These are phyloP conservation scores for Andrographis paniculata DNA, from an alignment of 305 asterid genomes.

Conservation along the genomic window DNA sequence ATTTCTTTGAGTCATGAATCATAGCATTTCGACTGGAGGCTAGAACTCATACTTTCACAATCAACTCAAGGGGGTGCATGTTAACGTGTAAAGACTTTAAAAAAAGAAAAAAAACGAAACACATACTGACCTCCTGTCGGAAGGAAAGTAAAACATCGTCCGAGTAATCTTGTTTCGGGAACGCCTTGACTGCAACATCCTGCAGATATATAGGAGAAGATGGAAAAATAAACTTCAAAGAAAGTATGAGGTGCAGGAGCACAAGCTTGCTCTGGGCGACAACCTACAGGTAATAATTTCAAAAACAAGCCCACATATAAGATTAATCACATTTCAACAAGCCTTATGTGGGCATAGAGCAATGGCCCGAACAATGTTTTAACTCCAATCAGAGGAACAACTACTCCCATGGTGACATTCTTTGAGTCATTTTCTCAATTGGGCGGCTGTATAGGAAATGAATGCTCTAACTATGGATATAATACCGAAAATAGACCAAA, in stretches of 20 bases:
- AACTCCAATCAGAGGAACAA: too few relatives aligned
- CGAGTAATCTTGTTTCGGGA: conserved; percentile 61
- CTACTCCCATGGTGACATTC: too few relatives aligned
- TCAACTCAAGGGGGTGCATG: not conserved
- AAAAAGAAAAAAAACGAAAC: not conserved
- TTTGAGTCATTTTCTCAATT: too few relatives aligned
- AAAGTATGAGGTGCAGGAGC: not conserved
- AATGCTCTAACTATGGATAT: too few relatives aligned
- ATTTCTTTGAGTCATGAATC: conserved; percentile 5
- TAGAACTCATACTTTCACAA: not conserved
- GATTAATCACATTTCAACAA: too few relatives aligned
- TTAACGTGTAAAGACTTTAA: not conserved
- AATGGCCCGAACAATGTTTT: too few relatives aligned
- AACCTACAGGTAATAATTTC: too few relatives aligned
- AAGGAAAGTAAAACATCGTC: conserved; percentile 29
- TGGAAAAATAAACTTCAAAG: not conserved
- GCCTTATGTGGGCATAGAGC: too few relatives aligned
- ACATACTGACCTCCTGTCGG: conserved; percentile 10
- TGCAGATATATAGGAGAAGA: conserved; percentile 19
- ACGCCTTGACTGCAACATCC: conserved; percentile 77
- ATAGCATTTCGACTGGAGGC: conserved; percentile 2
- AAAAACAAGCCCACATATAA: too few relatives aligned
- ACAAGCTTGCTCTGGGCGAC: too few relatives aligned
- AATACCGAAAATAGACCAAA: too few relatives aligned
- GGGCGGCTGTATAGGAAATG: too few relatives aligned